Base-by-base conservation (phyloP, 2,329 filamentous ascomycete species). In the Ophiognomonia clavigignenti-juglandacearum region DNA sequence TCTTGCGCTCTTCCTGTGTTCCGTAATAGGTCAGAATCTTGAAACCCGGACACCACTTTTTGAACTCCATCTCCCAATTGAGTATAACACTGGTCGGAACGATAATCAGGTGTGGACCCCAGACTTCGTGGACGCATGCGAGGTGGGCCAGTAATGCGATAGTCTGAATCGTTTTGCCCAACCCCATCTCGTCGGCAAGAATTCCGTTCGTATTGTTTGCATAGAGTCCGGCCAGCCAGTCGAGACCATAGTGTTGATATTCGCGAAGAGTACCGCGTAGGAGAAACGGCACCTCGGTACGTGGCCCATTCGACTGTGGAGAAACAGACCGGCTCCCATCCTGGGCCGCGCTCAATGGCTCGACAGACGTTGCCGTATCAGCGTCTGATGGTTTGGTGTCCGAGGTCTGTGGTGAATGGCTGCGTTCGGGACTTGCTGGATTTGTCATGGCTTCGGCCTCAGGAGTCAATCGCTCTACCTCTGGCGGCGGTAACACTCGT, bases 51-150 rank as follows among this genome's bases (percentile, higher is more conserved):
- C 91, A 88, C 82, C 92, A 98, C 64, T 98, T 98, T 62, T 97
- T 97, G 76, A 98, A 98, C 67, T 98, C 93, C 86, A 97, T 97
- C 65, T 98, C 95, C 93, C 93, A 98, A 62, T 98, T 98, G 54
- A 98, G 80, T 77, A 98, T 96, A 40, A 98, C 95, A 66, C 91
- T 97, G 2, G 93, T 98, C 1, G 93, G 93, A 2, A 98, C 93
- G 51, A 98, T 86, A 40, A 98, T 88, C 20, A 98, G 72, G 71
- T 98, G 93, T 1, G 93, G 90, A 0, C 95, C 93, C 95, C 93
- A 98, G 5, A 95, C 83, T 59, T 90, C 82, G 61, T 96, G 87
- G 32, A 89, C 78, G 53, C 91, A 91, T 8, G 95, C 93, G 29
- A 98, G 75, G 63, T 98, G 92, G 4, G 93, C 93, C 31, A 98